Evolutionary conservation across 164 flowering plant species (phyloP).

Genomic region (Nymphaea colorata): DNA sequence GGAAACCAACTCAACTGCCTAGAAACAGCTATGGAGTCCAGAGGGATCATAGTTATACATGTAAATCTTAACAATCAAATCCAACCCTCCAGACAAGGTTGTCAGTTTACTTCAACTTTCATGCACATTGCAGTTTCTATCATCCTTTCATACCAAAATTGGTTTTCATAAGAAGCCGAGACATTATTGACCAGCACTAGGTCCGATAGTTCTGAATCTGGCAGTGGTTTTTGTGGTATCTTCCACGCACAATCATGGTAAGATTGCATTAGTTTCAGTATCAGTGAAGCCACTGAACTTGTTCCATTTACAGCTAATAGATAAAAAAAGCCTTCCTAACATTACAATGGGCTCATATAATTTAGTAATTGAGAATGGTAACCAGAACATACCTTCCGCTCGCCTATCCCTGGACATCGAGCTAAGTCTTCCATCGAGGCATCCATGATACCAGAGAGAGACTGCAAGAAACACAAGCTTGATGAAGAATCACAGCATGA

Average conservation of each 20-base stretch:
- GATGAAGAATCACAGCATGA: no score
- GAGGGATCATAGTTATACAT: no score
- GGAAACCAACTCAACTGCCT: no score
- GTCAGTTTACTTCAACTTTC: no score
- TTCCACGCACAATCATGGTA: not conserved
- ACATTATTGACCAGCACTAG: not conserved
- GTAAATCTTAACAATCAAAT: no score
- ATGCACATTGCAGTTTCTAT: no score
- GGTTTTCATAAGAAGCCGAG: not conserved
- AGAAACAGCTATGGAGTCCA: no score
- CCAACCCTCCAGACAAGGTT: no score
- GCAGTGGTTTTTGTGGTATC: not conserved
- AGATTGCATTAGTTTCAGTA: not conserved
- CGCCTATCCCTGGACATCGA: slow-evolving; percentile 95
- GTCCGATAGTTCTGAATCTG: not conserved
- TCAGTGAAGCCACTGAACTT: not conserved
- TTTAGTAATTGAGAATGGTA: not conserved
- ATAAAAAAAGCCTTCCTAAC: not conserved
- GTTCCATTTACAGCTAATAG: not conserved
- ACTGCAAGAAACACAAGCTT: slow-evolving; percentile 25
- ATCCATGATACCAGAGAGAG: slow-evolving; percentile 82
- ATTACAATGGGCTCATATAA: not conserved
- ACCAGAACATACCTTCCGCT: slow-evolving; percentile 59
- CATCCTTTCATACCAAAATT: not conserved
- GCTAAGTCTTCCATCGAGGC: slow-evolving; percentile 97